Percentiles rank a stretch among this genome's conserved stretches.
These are phyloP conservation scores for Talaromyces wortmannii DNA, from an alignment of 495 filamentous ascomycete genomes.

Conservation along the genomic window DNA sequence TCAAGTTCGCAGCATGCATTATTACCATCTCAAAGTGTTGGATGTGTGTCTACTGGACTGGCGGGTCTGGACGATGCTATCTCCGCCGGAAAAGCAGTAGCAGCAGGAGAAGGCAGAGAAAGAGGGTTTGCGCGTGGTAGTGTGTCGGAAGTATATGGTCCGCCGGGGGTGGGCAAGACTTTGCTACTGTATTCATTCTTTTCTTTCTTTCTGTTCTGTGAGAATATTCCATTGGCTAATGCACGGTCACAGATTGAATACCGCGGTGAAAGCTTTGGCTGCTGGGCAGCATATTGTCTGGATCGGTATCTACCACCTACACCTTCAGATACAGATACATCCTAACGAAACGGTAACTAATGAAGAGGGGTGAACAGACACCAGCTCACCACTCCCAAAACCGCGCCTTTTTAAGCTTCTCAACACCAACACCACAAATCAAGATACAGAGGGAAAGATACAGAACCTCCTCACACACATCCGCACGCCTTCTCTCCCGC, in stretches of 20 bases:
- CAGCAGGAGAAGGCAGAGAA: not conserved
- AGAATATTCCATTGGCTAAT: not conserved
- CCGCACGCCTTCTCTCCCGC: constrained; percentile 53
- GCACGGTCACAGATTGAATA: constrained; percentile 50
- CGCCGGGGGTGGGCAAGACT: constrained; percentile 84
- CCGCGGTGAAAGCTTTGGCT: constrained; percentile 55
- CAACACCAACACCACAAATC: not conserved
- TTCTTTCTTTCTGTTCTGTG: not conserved
- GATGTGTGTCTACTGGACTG: constrained; percentile 56
- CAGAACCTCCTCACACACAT: constrained; percentile 36
- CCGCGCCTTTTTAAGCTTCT: constrained; percentile 18
- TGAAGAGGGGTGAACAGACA: constrained; percentile 26
- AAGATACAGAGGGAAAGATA: constrained; percentile 2
- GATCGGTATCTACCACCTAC: constrained; percentile 61
- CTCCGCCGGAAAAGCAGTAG: constrained; percentile 6
- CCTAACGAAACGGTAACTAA: not conserved
- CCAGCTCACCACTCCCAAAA: constrained; percentile 35
- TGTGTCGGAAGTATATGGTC: constrained; percentile 84
- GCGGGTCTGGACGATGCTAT: constrained; percentile 52
- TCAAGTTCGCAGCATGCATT: constrained; percentile 26
- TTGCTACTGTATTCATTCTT: constrained; percentile 57
- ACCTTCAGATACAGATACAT: not conserved
- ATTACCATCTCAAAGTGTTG: not conserved
- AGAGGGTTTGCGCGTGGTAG: constrained; percentile 66
- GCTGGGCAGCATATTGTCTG: constrained; percentile 63